Evolutionary conservation across 176 grass and related monocot genomes (phyloP).

Genomic region (Leersia perrieri): DNA sequence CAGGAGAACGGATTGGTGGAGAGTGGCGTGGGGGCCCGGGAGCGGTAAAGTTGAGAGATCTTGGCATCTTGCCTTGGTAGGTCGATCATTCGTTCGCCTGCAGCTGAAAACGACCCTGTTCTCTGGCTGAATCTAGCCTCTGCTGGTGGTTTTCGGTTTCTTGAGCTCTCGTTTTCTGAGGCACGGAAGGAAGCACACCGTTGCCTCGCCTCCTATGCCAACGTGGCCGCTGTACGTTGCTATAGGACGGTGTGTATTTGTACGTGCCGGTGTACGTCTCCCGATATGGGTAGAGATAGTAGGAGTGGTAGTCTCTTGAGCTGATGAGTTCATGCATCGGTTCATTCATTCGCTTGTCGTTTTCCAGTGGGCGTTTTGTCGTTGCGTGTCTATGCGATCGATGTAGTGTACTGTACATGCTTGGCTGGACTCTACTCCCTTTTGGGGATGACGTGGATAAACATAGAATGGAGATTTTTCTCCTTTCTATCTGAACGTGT

Average conservation of each 20-base stretch:
- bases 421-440: background rate
- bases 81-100: background rate
- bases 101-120: constrained; percentile 35
- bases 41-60: constrained; percentile 24
- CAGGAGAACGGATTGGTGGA: background rate
- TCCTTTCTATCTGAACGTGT: background rate
- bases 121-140: constrained; percentile 32
- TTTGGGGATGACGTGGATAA: background rate
- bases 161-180: background rate
- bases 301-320: too few species aligned
- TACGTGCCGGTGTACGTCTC: background rate
- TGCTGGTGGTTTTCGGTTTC: background rate
- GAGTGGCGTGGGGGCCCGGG: background rate
- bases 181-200: background rate
- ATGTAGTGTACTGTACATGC: background rate
- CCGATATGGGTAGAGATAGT: background rate
- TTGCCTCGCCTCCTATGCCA: background rate
- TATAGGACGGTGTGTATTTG: background rate
- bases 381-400: background rate
- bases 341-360: background rate
- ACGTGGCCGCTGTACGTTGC: background rate
- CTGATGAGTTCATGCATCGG: background rate
- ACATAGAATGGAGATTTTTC: background rate
- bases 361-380: background rate
- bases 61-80: background rate